Evolutionary conservation across 225 moss, liverwort and hornwort genomes (phyloP).

Genomic region (Marchantia paleacea): DNA sequence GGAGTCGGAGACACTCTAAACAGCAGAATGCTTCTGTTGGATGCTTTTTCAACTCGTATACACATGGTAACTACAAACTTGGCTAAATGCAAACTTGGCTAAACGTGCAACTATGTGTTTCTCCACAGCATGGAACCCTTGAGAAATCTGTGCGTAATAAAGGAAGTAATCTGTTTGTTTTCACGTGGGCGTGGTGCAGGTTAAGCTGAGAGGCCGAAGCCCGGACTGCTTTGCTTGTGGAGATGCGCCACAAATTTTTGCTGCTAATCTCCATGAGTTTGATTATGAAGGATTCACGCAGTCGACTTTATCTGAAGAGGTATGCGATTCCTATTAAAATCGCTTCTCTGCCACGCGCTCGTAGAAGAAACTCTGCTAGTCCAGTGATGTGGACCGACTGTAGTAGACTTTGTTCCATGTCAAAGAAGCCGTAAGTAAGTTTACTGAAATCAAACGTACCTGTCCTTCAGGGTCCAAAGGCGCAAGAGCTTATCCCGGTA

Average conservation of each 20-base stretch:
- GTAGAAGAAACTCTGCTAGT: neutral
- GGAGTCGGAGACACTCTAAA: conserved; percentile 74
- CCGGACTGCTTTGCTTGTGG: conserved; percentile 67
- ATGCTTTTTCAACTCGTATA: conserved; percentile 68
- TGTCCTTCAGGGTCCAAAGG: conserved; percentile 40
- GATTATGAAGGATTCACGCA: conserved; percentile 75
- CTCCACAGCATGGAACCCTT: neutral
- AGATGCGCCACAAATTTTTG: conserved; percentile 52
- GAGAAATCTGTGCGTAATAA: neutral
- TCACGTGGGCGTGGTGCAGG: conserved; percentile 24
- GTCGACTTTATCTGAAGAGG: conserved; percentile 70
- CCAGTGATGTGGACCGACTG: neutral
- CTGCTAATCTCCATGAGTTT: conserved; percentile 49
- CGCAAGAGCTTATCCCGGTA: conserved; percentile 54
- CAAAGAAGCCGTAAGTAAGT: neutral
- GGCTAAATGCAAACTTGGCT: too few relatives aligned
- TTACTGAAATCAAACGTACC: neutral
- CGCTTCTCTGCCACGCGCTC: neutral
- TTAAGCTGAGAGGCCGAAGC: conserved; percentile 68
- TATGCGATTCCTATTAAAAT: conserved; percentile 1
- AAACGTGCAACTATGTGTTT: too few relatives aligned
- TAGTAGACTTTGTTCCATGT: neutral
- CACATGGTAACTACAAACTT: conserved; percentile 45
- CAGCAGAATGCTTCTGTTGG: conserved; percentile 74
- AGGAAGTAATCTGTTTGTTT: neutral